These are phyloP conservation scores for Ambrosia hybrid DNA, from an alignment of 140 eudicot species.

Conservation along the genomic window DNA sequence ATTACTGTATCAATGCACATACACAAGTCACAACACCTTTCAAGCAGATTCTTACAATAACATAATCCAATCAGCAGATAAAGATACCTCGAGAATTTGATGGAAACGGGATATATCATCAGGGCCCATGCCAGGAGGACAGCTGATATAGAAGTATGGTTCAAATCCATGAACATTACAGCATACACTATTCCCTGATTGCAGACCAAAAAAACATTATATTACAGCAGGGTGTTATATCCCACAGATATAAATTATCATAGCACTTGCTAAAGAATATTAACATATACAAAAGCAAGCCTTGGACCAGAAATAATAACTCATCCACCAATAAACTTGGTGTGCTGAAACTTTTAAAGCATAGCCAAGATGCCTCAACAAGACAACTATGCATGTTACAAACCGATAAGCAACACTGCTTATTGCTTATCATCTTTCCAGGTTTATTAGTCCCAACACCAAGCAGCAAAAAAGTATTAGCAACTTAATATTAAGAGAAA, in stretches of 20 bases:
- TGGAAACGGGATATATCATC: slow-evolving; percentile 88
- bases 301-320: too few species aligned
- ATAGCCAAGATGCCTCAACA: too few species aligned
- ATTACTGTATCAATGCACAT: neutral
- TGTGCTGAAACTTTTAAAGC: too few species aligned
- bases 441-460: too few species aligned
- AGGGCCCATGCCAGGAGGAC: slow-evolving; percentile 98
- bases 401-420: too few species aligned
- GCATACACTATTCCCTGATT: slow-evolving; percentile 86
- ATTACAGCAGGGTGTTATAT: slow-evolving; percentile 16
- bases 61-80: slow-evolving; percentile 16
- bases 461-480: too few species aligned
- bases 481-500: too few species aligned
- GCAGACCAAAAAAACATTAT: slow-evolving; percentile 25
- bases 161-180: slow-evolving; percentile 97
- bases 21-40: neutral
- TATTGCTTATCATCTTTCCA: too few species aligned
- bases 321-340: too few species aligned
- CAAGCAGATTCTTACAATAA: neutral
- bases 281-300: too few species aligned
- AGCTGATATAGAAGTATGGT: slow-evolving; percentile 85
- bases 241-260: neutral
- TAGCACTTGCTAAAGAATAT: too few species aligned
- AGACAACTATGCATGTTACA: too few species aligned
- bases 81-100: slow-evolving; percentile 80